phyloP scores from a whole-genome alignment of 2,329 filamentous ascomycete species.

The Colletotrichum endophyticum region DNA sequence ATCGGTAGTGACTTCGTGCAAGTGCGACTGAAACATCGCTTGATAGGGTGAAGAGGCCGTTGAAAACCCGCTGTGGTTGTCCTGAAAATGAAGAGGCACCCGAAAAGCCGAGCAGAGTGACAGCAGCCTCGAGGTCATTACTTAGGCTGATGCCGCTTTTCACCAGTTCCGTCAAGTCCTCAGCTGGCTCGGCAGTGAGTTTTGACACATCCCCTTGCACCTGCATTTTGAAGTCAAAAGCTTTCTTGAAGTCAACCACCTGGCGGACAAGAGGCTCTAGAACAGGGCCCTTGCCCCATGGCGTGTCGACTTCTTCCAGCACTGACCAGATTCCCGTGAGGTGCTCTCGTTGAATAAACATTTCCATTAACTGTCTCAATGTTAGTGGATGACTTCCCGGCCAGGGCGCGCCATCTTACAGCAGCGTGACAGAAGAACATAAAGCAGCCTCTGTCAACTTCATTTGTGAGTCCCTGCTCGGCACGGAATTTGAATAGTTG shows the following conservation, averaged over 20 bases:
- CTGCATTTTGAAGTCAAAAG: background rate
- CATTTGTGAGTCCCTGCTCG: background rate
- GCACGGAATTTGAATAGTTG: conserved; percentile 9
- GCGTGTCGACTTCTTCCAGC: background rate
- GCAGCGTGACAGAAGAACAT: conserved; percentile 11
- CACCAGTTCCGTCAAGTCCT: background rate
- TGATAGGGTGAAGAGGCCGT: background rate
- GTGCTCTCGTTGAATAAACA: conserved; percentile 7
- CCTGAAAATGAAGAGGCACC: background rate
- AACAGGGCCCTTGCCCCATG: background rate
- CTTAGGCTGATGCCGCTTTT: background rate
- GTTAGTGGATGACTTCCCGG: background rate
- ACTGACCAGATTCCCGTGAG: background rate
- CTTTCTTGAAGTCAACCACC: background rate
- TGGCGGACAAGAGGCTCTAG: background rate
- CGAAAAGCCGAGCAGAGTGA: background rate
- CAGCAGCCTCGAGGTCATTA: background rate
- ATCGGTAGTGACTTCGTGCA: background rate
- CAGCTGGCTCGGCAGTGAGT: background rate
- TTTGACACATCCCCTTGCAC: background rate
- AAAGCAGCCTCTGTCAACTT: conserved; percentile 1
- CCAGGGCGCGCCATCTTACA: background rate
- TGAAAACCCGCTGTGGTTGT: background rate
- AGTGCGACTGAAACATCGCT: background rate
- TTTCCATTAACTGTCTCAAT: background rate